Evolutionary conservation across 2,329 filamentous ascomycete species (phyloP), one percentile per base, ranked within the genome.

Genomic region (Tolypocladium ophioglossoides): DNA sequence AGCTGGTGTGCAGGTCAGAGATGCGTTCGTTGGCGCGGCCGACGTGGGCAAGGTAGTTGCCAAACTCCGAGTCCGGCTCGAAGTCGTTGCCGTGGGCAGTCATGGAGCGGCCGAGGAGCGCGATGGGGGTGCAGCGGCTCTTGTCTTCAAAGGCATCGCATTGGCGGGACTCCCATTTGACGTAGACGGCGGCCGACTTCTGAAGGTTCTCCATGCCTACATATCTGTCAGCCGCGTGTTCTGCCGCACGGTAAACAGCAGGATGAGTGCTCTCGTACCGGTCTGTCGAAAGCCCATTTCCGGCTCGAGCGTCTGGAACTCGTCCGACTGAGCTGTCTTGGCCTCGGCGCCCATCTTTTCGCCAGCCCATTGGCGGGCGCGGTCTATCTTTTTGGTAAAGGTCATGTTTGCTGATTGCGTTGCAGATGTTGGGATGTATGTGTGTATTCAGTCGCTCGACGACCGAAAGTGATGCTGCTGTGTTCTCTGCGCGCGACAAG

Each of bases 341-440:
- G 85, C 81, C 72, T 96, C 91, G 60, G 83, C 83, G 63, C 92
- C 92, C 89, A 97, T 96, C 74, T 91, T 89, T 75, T 97, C 92
- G 62, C 90, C 90, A 39, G 91, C 90, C 92, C 92, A 97, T 86
- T 97, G 92, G 77, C 92, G 95, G 77, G 95, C 86, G 67, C 92
- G 87, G 74, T 91, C 92, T 68, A 97, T 84, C 70, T 95, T 96
- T 78, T 95, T 96, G 72, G 76, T 78, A 64, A 83, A 75, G 63
- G 77, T 73, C 79, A 82, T 82, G 37, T 46, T 68, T 40, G 48
- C 50, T 3, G 44, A n/a, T 16, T 2, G n/a, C 24, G 18, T 30
- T 5, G 46, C 34, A 12, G 49, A 12, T 7, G 22, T 7, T 12
- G 16, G 4, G 16, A 12, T 7, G 16, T 22, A n/a, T 3, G 44